These are phyloP conservation scores for Platanus orientalis DNA, from an alignment of 164 flowering plant genomes.

Conservation along the genomic window DNA sequence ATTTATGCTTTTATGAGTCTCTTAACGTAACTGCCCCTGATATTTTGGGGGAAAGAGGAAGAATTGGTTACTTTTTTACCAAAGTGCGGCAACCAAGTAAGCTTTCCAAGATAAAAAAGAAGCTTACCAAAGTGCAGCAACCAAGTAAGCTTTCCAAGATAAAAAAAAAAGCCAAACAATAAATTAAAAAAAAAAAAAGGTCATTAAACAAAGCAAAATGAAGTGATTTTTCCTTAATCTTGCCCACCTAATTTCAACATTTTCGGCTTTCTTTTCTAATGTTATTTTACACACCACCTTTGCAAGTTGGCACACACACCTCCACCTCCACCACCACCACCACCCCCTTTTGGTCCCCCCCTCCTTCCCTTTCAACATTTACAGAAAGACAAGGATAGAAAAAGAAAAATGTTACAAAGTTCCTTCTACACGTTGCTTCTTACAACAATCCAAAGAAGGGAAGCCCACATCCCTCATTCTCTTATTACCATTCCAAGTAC, in stretches of 20 bases:
- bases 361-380: constrained; percentile 15
- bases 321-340: constrained; percentile 14
- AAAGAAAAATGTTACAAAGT: constrained; percentile 34
- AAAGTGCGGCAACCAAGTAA: no score
- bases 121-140: no score
- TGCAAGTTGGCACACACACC: constrained; percentile 36
- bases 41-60: no score
- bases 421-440: constrained; percentile 51
- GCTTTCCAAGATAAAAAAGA: no score
- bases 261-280: constrained; percentile 19
- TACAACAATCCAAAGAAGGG: constrained; percentile 37
- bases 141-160: no score
- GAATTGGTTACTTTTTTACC: no score
- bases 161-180: no score
- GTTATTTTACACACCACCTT: constrained; percentile 24
- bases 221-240: not conserved
- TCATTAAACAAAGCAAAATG: not conserved
- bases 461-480: constrained; percentile 48
- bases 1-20: no score
- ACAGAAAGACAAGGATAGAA: constrained; percentile 18
- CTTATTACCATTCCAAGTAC: constrained; percentile 37
- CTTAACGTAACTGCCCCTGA: no score
- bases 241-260: constrained; percentile 27
- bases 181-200: no score
- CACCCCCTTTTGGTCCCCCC: constrained; percentile 4